These are phyloP conservation scores for Yamadazyma pseudoaaseri DNA, from an alignment of 1,139 yeast genomes.

Conservation along the genomic window DNA sequence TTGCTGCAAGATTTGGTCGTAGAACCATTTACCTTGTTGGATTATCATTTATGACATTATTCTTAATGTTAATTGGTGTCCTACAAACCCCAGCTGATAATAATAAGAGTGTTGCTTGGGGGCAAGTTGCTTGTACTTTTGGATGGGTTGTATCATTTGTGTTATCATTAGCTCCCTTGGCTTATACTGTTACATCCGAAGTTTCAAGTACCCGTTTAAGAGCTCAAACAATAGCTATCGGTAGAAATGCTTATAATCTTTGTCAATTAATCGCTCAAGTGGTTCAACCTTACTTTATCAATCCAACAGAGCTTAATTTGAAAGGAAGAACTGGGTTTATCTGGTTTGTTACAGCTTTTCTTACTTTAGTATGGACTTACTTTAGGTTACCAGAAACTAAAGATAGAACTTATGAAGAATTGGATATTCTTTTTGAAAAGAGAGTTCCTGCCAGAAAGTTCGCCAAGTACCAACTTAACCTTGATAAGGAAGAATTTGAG, in stretches of 20 bases:
- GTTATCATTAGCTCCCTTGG: constrained; percentile 55
- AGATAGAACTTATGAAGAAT: constrained; percentile 56
- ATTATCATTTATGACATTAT: constrained; percentile 23
- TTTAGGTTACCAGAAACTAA: constrained; percentile 59
- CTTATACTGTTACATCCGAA: constrained; percentile 56
- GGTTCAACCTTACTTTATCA: constrained; percentile 56
- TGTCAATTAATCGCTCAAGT: constrained; percentile 42
- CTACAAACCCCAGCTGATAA: constrained; percentile 17
- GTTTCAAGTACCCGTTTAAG: constrained; percentile 53
- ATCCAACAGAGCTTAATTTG: constrained; percentile 55
- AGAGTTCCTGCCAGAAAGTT: constrained; percentile 43
- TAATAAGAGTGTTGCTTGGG: constrained; percentile 17
- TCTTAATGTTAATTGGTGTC: constrained; percentile 16
- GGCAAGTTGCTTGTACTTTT: constrained; percentile 20
- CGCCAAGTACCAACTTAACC: constrained; percentile 11
- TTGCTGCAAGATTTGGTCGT: constrained; percentile 18
- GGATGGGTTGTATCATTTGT: constrained; percentile 46
- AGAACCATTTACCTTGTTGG: constrained; percentile 21
- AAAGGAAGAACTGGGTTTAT: constrained; percentile 57
- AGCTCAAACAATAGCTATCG: constrained; percentile 53
- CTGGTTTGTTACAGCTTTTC: constrained; percentile 49
- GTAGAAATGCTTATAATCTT: constrained; percentile 47
- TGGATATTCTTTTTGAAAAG: constrained; percentile 50
- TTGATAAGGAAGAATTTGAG: constrained; percentile 9
- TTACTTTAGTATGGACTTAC: constrained; percentile 41